Evolutionary conservation across 2,329 filamentous ascomycete genomes (phyloP).

Genomic region (Diplodia intermedia): DNA sequence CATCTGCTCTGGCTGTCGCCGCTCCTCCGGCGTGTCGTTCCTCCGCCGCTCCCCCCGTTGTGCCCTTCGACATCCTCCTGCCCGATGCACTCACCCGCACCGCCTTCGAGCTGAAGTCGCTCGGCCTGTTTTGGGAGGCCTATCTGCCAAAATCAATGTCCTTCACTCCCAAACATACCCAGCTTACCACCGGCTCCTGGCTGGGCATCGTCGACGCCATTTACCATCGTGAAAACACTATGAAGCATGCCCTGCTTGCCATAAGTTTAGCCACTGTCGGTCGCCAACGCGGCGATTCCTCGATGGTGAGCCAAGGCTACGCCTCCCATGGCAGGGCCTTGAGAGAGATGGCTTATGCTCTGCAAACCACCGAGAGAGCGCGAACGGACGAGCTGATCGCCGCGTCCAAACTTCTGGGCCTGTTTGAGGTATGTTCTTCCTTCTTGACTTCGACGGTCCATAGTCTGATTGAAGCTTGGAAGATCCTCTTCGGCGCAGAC

Average conservation of each 20-base stretch:
- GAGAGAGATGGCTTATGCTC: constrained; percentile 38
- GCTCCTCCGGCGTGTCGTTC: no score
- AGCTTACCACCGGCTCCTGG: constrained; percentile 16
- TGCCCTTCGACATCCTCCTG: constrained; percentile 17
- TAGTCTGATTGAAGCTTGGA: not conserved
- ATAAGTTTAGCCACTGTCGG: constrained; percentile 40
- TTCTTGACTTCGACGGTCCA: not conserved
- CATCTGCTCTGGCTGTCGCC: not conserved
- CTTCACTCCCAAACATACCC: not conserved
- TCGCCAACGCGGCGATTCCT: constrained; percentile 35
- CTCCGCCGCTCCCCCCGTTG: not conserved
- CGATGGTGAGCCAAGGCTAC: constrained; percentile 38
- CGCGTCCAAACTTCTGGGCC: constrained; percentile 36
- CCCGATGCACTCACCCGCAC: constrained; percentile 36
- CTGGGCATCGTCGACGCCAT: constrained; percentile 36
- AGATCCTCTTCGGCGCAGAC: constrained; percentile 39
- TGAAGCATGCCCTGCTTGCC: constrained; percentile 40
- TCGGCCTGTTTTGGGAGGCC: constrained; percentile 38
- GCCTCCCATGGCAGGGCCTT: constrained; percentile 40
- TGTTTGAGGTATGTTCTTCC: constrained; percentile 36
- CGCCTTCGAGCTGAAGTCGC: constrained; percentile 39
- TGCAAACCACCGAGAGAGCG: constrained; percentile 36
- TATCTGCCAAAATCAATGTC: constrained; percentile 35
- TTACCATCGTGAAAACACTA: constrained; percentile 38
- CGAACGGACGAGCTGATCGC: constrained; percentile 40